Conservation (phyloP, 2,329 filamentous ascomycete genomes). For the Talaromyces sp. region DNA sequence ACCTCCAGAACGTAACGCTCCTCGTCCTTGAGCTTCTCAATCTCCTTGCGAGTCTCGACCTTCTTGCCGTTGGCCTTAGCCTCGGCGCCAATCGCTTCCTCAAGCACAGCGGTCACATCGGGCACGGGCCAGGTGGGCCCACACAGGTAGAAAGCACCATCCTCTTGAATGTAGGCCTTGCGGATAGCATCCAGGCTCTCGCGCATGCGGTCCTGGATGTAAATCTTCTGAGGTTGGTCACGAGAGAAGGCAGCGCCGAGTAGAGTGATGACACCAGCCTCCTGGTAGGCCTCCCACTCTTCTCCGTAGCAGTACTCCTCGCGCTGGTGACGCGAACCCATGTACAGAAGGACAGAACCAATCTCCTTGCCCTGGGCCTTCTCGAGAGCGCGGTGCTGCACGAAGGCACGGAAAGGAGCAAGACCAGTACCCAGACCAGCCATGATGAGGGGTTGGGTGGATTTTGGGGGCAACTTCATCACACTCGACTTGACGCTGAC, state of each 20-base stretch:
- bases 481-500: conserved; percentile 97
- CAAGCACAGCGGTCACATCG: conserved; percentile 88
- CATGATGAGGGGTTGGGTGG: conserved; percentile 96
- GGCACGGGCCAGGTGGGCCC: conserved; percentile 98
- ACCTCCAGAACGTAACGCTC: conserved; percentile 94
- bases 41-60: conserved; percentile 84
- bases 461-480: conserved; percentile 92
- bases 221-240: conserved; percentile 97
- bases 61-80: conserved; percentile 71
- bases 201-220: conserved; percentile 98
- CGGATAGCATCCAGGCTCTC: conserved; percentile 81
- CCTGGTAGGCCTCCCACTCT: conserved; percentile 98
- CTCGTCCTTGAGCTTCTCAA: conserved; percentile 96
- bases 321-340: conserved; percentile 94
- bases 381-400: conserved; percentile 97
- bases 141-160: conserved; percentile 95
- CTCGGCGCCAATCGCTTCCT: conserved; percentile 84
- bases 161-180: conserved; percentile 81
- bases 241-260: conserved; percentile 93
- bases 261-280: conserved; percentile 91
- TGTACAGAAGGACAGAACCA: conserved; percentile 89
- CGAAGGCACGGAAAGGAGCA: conserved; percentile 97
- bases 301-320: conserved; percentile 99
- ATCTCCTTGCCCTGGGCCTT: conserved; percentile 97
- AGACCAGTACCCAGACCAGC: conserved; percentile 97